Percentiles rank a stretch among this genome's conserved stretches.
These are phyloP conservation scores for Corymbia maculata DNA, from an alignment of 345 rosid species.

Conservation along the genomic window DNA sequence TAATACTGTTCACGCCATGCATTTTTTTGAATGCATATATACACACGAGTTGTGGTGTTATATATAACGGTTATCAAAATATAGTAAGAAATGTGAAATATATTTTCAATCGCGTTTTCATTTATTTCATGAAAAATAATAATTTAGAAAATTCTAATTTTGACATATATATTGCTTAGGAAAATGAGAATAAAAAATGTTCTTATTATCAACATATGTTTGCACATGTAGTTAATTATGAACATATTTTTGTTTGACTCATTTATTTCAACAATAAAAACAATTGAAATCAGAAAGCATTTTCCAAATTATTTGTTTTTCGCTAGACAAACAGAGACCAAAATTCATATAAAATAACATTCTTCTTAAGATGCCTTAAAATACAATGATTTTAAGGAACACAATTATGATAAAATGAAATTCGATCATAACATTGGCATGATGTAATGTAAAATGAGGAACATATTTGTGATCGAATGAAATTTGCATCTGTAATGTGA, in stretches of 20 bases:
- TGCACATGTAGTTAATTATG: not conserved
- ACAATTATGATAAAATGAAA: too few species aligned
- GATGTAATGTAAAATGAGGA: not conserved
- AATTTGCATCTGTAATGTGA: not conserved
- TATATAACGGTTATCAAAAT: too few species aligned
- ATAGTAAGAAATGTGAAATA: too few species aligned
- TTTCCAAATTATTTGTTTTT: not conserved
- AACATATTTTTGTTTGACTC: not conserved
- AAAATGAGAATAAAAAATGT: not conserved
- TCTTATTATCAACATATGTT: not conserved
- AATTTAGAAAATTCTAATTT: too few species aligned
- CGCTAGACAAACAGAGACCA: rapidly evolving
- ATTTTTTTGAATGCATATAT: too few species aligned
- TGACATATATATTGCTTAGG: not conserved
- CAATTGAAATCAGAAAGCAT: not conserved
- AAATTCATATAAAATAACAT: not conserved
- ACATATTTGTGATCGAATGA: not conserved
- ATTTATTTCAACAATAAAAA: not conserved
- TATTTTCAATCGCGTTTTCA: not conserved
- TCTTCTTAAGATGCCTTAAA: not conserved
- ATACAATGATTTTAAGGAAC: not conserved
- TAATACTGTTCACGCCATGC: too few species aligned
- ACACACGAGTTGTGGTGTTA: too few species aligned
- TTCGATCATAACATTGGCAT: not conserved
- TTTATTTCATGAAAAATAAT: too few species aligned